Conservation (phyloP, 2,329 filamentous ascomycete genomes). For the Botryosphaeria agaves region DNA sequence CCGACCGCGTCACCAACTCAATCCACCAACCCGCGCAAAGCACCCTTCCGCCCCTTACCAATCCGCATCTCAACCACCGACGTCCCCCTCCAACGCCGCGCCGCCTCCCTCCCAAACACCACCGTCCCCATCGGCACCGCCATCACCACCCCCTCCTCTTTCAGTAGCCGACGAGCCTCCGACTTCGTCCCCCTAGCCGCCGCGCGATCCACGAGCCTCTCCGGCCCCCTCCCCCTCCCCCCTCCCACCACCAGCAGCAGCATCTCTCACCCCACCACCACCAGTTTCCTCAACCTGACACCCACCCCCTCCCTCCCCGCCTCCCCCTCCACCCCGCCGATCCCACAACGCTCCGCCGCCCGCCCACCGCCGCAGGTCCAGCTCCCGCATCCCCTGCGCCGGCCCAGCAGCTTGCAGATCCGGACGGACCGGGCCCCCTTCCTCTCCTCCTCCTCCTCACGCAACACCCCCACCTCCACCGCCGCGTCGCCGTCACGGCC, state of each 20-base stretch:
- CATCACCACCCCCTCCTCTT: not conserved
- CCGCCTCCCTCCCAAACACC: not conserved
- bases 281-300: constrained; percentile 5
- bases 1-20: constrained; percentile 1
- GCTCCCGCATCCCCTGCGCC: constrained; percentile 13
- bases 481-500: no score
- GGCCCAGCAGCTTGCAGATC: constrained; percentile 27
- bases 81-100: not conserved
- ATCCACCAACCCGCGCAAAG: not conserved
- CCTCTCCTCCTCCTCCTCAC: constrained; percentile 19
- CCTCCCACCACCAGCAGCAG: not conserved
- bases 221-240: not conserved
- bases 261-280: constrained; percentile 3
- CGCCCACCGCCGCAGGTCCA: no score
- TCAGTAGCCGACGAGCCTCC: not conserved
- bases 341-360: no score
- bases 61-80: constrained; percentile 3
- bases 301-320: constrained; percentile 4
- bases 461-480: no score
- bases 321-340: no score
- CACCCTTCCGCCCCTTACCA: constrained; percentile 2
- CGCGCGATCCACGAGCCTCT: not conserved
- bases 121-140: constrained; percentile 1
- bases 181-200: not conserved
- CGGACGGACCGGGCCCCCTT: constrained; percentile 24